Percentiles rank a stretch among this genome's conserved stretches.
Conservation (phyloP, 2,329 filamentous ascomycete species). For the Ophiocordyceps camponoti-rufipedis region DNA sequence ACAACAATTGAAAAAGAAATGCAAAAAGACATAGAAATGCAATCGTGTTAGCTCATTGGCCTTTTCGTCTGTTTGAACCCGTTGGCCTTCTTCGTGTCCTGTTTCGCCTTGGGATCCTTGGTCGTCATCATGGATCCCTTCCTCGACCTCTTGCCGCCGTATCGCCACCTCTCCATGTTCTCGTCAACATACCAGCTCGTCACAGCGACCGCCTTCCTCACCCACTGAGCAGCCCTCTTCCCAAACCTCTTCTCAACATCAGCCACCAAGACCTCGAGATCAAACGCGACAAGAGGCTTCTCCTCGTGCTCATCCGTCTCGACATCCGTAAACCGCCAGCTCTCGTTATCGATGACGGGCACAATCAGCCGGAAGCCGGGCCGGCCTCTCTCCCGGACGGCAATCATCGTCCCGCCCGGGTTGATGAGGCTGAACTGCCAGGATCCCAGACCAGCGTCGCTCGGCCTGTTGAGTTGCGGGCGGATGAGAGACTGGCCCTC, state of each 20-base stretch:
- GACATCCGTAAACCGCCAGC: conserved; percentile 14
- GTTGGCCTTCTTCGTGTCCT: too few species aligned
- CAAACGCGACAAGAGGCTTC: conserved; percentile 9
- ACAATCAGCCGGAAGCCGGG: conserved; percentile 8
- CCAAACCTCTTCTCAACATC: conserved; percentile 7
- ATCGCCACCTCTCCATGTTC: conserved; percentile 15
- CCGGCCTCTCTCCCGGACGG: conserved; percentile 5
- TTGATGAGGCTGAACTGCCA: conserved; percentile 10
- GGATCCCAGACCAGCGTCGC: conserved; percentile 4
- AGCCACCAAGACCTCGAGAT: conserved; percentile 5
- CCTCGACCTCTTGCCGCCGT: conserved; percentile 1
- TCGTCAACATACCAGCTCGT: conserved; percentile 16
- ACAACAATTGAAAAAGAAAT: too few species aligned
- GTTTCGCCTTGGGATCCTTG: too few species aligned
- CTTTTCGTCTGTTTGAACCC: too few species aligned
- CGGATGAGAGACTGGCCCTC: conserved; percentile 17
- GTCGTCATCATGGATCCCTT: neutral
- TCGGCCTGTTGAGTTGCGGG: conserved; percentile 6
- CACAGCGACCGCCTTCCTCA: conserved; percentile 13
- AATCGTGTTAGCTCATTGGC: too few species aligned
- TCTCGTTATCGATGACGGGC: conserved; percentile 8
- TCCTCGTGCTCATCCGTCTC: conserved; percentile 11
- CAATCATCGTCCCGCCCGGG: conserved; percentile 7
- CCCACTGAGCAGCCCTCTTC: conserved; percentile 10
- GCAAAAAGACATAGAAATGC: too few species aligned